A percentile compares a stretch with the other conserved stretches of the same genome.
phyloP scores from a whole-genome alignment of 768 basidiomycete genomes.

The Pleurotus tuoliensis region DNA sequence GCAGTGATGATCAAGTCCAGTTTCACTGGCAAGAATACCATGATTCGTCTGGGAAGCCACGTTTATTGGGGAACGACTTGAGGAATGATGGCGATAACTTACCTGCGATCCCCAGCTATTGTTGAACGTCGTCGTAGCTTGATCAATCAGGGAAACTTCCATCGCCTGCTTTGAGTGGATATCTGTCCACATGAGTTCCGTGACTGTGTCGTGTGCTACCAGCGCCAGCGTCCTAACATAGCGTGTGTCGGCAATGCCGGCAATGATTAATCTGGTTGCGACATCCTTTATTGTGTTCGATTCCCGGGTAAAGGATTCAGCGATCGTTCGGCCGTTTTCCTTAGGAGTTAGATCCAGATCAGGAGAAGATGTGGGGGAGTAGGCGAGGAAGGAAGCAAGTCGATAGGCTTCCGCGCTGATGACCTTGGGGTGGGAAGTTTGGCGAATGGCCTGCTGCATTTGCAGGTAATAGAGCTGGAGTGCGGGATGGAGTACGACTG shows the following conservation, averaged over 20 bases:
- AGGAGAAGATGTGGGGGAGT: background rate
- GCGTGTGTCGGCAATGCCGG: background rate
- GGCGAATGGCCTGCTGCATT: background rate
- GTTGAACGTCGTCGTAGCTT: background rate
- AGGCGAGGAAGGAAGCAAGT: background rate
- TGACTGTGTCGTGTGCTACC: background rate
- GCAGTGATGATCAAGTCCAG: background rate
- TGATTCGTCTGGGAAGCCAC: background rate
- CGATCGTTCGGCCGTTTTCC: background rate
- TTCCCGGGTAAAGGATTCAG: background rate
- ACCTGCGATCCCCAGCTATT: background rate
- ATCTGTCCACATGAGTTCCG: background rate
- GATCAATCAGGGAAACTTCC: background rate
- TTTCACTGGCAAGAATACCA: background rate
- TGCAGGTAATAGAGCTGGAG: background rate
- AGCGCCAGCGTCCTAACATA: background rate
- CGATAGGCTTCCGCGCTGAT: background rate
- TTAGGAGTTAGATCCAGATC: background rate
- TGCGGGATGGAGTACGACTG: background rate
- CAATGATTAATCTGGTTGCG: background rate
- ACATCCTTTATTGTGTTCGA: background rate
- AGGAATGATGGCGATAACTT: background rate
- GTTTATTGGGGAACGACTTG: background rate
- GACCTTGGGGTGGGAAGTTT: background rate
- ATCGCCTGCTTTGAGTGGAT: background rate